Conservation (phyloP, 176 grass and related monocot species). For the Elaeis guineensis region DNA sequence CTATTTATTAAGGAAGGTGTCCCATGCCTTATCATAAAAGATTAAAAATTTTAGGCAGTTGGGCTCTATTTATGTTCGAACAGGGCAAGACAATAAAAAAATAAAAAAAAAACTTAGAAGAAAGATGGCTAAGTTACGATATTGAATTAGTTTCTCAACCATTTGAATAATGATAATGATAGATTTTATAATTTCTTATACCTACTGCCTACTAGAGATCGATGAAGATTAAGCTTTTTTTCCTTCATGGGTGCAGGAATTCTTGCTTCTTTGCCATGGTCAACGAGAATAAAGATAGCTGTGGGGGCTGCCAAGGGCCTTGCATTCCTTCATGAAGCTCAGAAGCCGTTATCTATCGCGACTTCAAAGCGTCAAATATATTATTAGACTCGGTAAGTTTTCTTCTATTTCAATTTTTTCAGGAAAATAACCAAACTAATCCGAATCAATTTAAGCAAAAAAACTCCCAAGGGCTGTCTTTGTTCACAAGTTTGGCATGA, state of each 20-base stretch:
- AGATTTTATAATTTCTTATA: background rate
- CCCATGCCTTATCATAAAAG: too few species aligned
- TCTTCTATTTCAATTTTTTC: background rate
- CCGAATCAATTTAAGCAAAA: too few species aligned
- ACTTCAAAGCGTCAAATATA: constrained; percentile 94
- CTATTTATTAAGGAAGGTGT: too few species aligned
- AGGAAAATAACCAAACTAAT: constrained; percentile 2
- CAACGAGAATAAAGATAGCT: constrained; percentile 61
- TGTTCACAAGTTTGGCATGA: too few species aligned
- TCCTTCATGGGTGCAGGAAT: constrained; percentile 20
- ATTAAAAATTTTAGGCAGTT: too few species aligned
- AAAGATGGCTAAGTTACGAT: too few species aligned
- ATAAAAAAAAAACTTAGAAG: too few species aligned
- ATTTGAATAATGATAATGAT: background rate
- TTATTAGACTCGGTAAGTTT: constrained; percentile 58
- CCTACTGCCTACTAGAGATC: background rate
- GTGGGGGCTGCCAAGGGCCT: constrained; percentile 77
- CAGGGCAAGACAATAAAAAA: too few species aligned
- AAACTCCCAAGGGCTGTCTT: too few species aligned
- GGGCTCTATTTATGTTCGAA: too few species aligned
- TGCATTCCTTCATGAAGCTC: constrained; percentile 70
- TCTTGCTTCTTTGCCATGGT: constrained; percentile 52
- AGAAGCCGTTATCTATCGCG: constrained; percentile 84
- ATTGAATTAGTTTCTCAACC: too few species aligned
- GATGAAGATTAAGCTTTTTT: background rate